Base-by-base conservation (phyloP, 768 basidiomycete genomes). In the Brasilioporus rufonigricans region DNA sequence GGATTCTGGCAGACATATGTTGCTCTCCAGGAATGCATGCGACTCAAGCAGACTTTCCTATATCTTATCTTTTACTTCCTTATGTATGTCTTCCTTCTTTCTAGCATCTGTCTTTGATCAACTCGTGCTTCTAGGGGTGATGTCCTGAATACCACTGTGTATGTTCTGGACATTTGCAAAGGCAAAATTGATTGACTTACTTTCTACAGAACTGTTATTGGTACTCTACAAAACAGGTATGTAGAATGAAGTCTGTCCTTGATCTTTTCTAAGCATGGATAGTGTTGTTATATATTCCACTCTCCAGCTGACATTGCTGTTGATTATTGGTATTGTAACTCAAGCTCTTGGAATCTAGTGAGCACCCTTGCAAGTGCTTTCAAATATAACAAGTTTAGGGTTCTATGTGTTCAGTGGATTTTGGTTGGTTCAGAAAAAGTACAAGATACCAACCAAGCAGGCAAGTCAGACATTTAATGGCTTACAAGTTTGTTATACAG, bases 11-110 rank as follows among this genome's bases (percentile, higher is more conserved):
- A 89, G 65, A 79, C 81, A 5, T 82, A 81, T 58, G 74, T 79
- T 21, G 86, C 86, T 6, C 68, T 87, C 21, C 71, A 76, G 31
- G 85, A 89, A 66, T 87, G 87, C 61, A 68, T 85, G 70, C 77
- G 77, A 36, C 73, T 88, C 51, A 88, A 85, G 61, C 87, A 89
- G 60, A 89, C 85, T 0, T 89, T 88, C 63, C 64, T 87, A 31
- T 89, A 89, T 63, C 77, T 89, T 2, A 73, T 87, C 7, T 87
- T 88, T 60, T 89, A 87, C 68, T 89, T 89, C 68, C 74, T 89
- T 26, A 87, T 90, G 85, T 85, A 61, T 51, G 84, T 73, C 3
- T n/a, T 44, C n/a, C n/a, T n/a, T n/a, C 38, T 6, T n/a, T n/a
- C 38, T 19, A 26, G 18, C 19, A 7, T 41, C 38, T 2, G 9